These are phyloP conservation scores for Pyrus communis DNA, from an alignment of 306 rosid genomes.

Conservation along the genomic window DNA sequence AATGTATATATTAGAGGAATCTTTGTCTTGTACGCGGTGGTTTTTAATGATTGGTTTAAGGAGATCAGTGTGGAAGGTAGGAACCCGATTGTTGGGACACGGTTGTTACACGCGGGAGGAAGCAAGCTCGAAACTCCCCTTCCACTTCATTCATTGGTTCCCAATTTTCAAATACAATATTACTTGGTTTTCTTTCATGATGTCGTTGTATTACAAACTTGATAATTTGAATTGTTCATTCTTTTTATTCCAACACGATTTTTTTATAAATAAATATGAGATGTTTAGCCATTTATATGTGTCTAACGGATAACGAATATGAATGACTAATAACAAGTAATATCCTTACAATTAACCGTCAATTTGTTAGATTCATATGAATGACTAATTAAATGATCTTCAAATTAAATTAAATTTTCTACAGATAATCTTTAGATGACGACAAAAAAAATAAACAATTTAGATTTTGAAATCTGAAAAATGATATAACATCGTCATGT, in stretches of 20 bases:
- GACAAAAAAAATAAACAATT: no score
- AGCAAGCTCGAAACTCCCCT: not conserved
- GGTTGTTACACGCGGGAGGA: not conserved
- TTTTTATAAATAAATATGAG: no score
- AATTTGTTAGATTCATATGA: no score
- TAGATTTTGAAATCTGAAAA: not conserved
- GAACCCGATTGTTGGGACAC: not conserved
- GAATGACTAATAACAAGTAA: no score
- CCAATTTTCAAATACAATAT: not conserved
- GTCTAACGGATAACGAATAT: no score
- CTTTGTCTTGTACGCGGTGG: not conserved
- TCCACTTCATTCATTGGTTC: not conserved
- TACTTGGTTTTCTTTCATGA: not conserved
- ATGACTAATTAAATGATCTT: no score
- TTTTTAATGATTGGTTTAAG: not conserved
- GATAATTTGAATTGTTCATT: not conserved
- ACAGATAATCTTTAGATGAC: not conserved
- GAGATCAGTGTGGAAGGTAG: not conserved
- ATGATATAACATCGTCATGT: not conserved
- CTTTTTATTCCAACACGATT: no score
- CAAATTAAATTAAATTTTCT: no score
- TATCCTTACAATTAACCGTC: no score
- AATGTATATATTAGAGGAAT: not conserved
- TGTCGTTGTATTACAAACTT: no score
- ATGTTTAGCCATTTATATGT: no score